Evolutionary conservation across 1,139 yeast genomes (phyloP).

Genomic region (Protomyces arabidopsidicola): DNA sequence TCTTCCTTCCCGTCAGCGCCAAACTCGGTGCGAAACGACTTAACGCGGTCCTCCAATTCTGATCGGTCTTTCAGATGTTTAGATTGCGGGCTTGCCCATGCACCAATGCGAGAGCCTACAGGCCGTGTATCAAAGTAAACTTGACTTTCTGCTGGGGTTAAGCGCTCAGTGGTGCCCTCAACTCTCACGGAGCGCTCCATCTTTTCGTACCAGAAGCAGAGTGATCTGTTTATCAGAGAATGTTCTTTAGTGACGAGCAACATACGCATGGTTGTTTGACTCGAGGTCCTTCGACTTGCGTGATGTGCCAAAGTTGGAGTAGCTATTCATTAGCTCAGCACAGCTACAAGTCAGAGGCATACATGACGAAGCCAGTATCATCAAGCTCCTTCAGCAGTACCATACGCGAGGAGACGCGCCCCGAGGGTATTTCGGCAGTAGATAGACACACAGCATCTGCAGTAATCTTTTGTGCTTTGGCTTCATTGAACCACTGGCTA

Average conservation of each 20-base stretch:
- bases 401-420: conserved; percentile 76
- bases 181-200: conserved; percentile 87
- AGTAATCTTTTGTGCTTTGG: conserved; percentile 42
- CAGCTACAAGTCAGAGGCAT: not conserved
- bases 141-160: conserved; percentile 66
- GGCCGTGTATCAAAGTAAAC: conserved; percentile 82
- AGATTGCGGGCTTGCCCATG: conserved; percentile 94
- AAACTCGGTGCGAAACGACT: conserved; percentile 54
- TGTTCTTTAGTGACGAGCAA: too few species aligned
- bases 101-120: conserved; percentile 87
- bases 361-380: conserved; percentile 69
- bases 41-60: conserved; percentile 53
- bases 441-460: conserved; percentile 81
- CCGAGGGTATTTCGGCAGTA: conserved; percentile 81
- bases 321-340: not conserved
- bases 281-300: conserved; percentile 69
- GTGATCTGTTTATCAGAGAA: conserved; percentile 1
- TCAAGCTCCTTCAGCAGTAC: conserved; percentile 88
- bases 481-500: conserved; percentile 78
- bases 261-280: conserved; percentile 69
- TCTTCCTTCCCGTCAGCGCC: not conserved
- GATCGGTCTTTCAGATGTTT: conserved; percentile 53
- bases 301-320: conserved; percentile 85
- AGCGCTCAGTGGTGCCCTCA: conserved; percentile 77
- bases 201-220: conserved; percentile 76